Percentiles rank a stretch among this genome's conserved stretches.
These are phyloP conservation scores for Sugiyamaella lignohabitans DNA, from an alignment of 805 yeast species.

Conservation along the genomic window DNA sequence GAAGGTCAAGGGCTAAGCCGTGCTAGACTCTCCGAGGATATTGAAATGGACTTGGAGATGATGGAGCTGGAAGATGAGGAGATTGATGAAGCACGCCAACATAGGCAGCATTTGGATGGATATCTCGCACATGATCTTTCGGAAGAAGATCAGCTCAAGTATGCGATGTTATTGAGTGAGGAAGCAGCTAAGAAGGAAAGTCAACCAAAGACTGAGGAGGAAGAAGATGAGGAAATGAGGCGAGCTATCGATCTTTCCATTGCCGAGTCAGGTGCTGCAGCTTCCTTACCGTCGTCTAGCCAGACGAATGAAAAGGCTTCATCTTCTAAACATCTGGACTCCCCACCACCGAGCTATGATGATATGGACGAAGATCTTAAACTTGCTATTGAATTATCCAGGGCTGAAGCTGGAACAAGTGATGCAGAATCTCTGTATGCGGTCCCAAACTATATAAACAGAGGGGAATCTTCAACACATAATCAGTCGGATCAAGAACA, in stretches of 20 bases:
- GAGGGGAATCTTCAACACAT: background rate
- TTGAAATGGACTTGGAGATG: slow-evolving; percentile 22
- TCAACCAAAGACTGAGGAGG: background rate
- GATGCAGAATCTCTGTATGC: background rate
- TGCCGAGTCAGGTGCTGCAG: background rate
- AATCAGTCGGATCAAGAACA: background rate
- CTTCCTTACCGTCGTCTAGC: background rate
- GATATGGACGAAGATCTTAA: slow-evolving; percentile 22
- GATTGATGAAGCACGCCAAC: slow-evolving; percentile 15
- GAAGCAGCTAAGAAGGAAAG: slow-evolving; percentile 9
- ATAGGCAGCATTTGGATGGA: background rate
- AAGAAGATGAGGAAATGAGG: slow-evolving; percentile 15
- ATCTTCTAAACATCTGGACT: no score
- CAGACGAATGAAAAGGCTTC: background rate
- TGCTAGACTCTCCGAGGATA: slow-evolving; percentile 21
- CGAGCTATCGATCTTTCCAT: slow-evolving; percentile 12
- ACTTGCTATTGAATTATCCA: slow-evolving; percentile 24
- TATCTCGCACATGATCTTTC: slow-evolving; percentile 9
- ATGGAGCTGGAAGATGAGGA: slow-evolving; percentile 23
- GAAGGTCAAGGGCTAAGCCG: slow-evolving; percentile 2
- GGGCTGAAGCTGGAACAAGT: slow-evolving; percentile 5
- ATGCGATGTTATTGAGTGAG: slow-evolving; percentile 30
- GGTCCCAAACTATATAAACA: background rate
- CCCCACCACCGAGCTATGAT: no score
- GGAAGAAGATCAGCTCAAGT: slow-evolving; percentile 30